These are phyloP conservation scores for Yamadazyma mexicana DNA, from an alignment of 1,139 yeast genomes.

Conservation along the genomic window DNA sequence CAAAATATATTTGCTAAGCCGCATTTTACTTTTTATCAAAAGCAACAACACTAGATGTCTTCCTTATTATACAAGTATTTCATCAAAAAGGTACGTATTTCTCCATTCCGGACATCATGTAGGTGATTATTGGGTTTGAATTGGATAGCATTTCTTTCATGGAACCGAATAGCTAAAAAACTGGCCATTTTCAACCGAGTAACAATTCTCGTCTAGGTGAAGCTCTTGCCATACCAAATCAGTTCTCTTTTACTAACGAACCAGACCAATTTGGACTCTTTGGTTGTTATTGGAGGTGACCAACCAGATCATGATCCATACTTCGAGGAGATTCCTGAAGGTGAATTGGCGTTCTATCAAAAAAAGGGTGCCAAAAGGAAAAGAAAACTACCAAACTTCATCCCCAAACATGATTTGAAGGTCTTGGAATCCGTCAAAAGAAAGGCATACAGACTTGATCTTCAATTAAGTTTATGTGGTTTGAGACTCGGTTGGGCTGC, in stretches of 20 bases:
- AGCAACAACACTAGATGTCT: slow-evolving; percentile 17
- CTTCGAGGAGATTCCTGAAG: slow-evolving; percentile 48
- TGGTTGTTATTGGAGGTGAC: slow-evolving; percentile 27
- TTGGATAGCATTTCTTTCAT: no score
- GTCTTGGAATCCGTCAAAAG: slow-evolving; percentile 55
- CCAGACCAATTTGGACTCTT: slow-evolving; percentile 38
- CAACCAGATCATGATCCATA: slow-evolving; percentile 41
- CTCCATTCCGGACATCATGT: no score
- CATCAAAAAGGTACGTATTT: slow-evolving; percentile 31
- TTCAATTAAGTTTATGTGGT: slow-evolving; percentile 63
- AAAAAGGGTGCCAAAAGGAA: slow-evolving; percentile 48
- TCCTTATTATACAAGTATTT: slow-evolving; percentile 31
- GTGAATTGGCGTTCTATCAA: slow-evolving; percentile 47
- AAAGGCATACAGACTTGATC: slow-evolving; percentile 65
- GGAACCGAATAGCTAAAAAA: no score
- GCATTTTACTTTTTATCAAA: slow-evolving; percentile 1
- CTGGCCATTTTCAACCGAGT: background rate
- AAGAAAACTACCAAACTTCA: slow-evolving; percentile 52
- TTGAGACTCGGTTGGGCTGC: slow-evolving; percentile 73
- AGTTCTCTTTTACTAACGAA: no score
- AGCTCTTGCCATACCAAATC: no score
- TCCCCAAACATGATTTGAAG: slow-evolving; percentile 53
- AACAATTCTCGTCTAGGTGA: no score
- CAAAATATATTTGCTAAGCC: slow-evolving; percentile 6
- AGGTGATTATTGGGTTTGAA: no score